These are phyloP conservation scores for Senna tora DNA, from an alignment of 306 rosid species.

Conservation along the genomic window DNA sequence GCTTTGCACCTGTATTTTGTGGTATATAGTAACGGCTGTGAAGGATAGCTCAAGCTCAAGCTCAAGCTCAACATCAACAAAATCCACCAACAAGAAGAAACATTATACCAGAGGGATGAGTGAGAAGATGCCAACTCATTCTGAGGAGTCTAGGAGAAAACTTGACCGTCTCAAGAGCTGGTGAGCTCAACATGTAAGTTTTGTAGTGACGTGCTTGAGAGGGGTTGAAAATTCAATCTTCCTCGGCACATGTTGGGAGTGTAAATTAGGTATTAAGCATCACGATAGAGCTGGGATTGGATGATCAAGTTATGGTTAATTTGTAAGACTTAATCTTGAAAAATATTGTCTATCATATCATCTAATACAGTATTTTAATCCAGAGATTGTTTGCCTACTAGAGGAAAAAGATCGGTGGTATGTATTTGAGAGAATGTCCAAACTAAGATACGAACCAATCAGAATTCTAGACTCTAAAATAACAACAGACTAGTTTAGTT, in stretches of 20 bases:
- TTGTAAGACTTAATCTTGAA: neutral
- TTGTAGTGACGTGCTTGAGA: slow-evolving; percentile 4
- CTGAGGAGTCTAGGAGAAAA: slow-evolving; percentile 33
- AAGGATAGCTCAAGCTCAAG: slow-evolving; percentile 42
- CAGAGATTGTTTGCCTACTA: no score
- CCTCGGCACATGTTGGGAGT: slow-evolving; percentile 29
- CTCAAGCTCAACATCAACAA: slow-evolving; percentile 24
- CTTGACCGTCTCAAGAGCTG: slow-evolving; percentile 56
- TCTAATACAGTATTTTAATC: neutral
- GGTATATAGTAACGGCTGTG: slow-evolving; percentile 68
- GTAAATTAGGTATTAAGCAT: slow-evolving; percentile 21
- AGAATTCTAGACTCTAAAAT: neutral
- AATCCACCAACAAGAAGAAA: slow-evolving; percentile 39
- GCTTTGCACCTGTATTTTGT: slow-evolving; percentile 61
- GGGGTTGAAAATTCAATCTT: slow-evolving; percentile 14
- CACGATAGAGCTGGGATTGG: neutral
- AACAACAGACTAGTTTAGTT: neutral
- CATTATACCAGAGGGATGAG: slow-evolving; percentile 40
- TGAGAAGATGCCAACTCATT: slow-evolving; percentile 39
- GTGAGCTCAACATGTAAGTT: slow-evolving; percentile 45
- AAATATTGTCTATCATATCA: no score
- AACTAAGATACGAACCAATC: neutral
- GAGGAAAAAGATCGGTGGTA: neutral
- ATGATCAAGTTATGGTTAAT: neutral
- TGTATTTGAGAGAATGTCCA: neutral